Conservation (phyloP, 495 filamentous ascomycete species). For the Penicillium roqueforti region DNA sequence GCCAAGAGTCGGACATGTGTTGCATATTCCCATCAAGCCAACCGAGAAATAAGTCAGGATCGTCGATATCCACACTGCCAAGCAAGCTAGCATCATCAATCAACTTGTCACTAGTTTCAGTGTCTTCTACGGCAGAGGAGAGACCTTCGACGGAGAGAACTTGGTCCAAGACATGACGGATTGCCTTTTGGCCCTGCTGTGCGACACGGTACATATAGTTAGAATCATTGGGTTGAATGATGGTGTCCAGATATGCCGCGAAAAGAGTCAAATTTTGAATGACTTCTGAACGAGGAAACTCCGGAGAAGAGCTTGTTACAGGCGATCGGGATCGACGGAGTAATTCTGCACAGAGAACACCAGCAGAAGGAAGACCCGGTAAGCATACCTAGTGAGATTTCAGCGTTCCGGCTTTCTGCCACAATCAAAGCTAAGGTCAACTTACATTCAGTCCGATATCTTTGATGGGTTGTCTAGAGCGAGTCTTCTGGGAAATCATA, state of each 20-base stretch:
- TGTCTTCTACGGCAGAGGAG: not conserved
- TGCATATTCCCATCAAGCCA: constrained; percentile 14
- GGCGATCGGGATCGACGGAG: constrained; percentile 24
- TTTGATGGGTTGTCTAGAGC: not conserved
- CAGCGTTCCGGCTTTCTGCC: not conserved
- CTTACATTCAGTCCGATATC: not conserved
- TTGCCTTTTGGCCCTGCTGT: constrained; percentile 17
- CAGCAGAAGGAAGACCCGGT: constrained; percentile 50
- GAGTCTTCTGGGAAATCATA: constrained; percentile 15
- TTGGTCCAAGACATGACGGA: constrained; percentile 26
- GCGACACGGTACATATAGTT: constrained; percentile 22
- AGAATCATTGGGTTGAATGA: constrained; percentile 17
- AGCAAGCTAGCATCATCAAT: not conserved
- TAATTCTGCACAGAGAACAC: constrained; percentile 54
- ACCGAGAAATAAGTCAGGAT: constrained; percentile 11
- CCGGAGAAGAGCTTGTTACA: not conserved
- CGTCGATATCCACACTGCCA: constrained; percentile 11
- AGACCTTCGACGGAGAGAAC: constrained; percentile 16
- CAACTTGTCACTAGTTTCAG: not conserved
- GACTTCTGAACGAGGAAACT: constrained; percentile 51
- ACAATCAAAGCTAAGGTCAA: not conserved
- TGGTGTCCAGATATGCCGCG: constrained; percentile 22
- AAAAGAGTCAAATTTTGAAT: constrained; percentile 58
- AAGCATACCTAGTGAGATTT: constrained; percentile 9
- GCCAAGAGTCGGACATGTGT: constrained; percentile 9